Conservation (phyloP, 2,329 filamentous ascomycete species). For the Xylariaceae sp. region DNA sequence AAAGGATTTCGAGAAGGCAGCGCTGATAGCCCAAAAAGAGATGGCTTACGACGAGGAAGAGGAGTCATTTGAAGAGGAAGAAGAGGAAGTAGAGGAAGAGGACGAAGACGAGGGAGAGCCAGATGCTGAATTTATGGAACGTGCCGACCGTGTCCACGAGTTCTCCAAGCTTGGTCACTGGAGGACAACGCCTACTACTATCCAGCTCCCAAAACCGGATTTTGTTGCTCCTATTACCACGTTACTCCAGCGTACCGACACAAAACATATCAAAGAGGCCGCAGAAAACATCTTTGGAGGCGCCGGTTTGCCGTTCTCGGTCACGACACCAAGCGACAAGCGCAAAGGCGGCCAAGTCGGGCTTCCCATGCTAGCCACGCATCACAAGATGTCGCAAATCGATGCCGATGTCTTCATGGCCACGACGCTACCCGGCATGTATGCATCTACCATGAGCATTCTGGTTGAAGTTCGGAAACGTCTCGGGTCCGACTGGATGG, state of each 20-base stretch:
- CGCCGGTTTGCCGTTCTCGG: constrained; percentile 69
- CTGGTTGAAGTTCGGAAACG: constrained; percentile 73
- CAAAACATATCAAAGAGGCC: constrained; percentile 70
- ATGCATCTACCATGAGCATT: constrained; percentile 64
- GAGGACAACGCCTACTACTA: constrained; percentile 67
- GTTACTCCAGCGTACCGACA: constrained; percentile 65
- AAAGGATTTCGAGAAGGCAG: constrained; percentile 53
- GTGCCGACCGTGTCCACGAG: constrained; percentile 63
- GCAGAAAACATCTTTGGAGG: constrained; percentile 78
- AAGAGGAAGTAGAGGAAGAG: constrained; percentile 35
- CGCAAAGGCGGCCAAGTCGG: constrained; percentile 60
- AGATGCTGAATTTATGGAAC: constrained; percentile 26
- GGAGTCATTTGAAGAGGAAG: constrained; percentile 30
- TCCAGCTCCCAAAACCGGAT: constrained; percentile 69
- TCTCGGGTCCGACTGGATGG: constrained; percentile 68
- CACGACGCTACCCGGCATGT: constrained; percentile 67
- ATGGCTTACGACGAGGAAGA: constrained; percentile 32
- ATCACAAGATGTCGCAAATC: constrained; percentile 68
- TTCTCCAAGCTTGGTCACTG: constrained; percentile 73
- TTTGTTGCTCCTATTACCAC: constrained; percentile 68
- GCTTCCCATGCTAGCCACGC: constrained; percentile 61
- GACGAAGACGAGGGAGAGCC: constrained; percentile 36
- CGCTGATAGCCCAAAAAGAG: constrained; percentile 33
- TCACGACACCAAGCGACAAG: constrained; percentile 62
- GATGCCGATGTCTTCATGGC: constrained; percentile 73